A percentile compares a stretch with the other conserved stretches of the same genome.
These are phyloP conservation scores for Aspergillus novoparasiticus DNA, from an alignment of 2,329 filamentous ascomycete species.

Conservation along the genomic window DNA sequence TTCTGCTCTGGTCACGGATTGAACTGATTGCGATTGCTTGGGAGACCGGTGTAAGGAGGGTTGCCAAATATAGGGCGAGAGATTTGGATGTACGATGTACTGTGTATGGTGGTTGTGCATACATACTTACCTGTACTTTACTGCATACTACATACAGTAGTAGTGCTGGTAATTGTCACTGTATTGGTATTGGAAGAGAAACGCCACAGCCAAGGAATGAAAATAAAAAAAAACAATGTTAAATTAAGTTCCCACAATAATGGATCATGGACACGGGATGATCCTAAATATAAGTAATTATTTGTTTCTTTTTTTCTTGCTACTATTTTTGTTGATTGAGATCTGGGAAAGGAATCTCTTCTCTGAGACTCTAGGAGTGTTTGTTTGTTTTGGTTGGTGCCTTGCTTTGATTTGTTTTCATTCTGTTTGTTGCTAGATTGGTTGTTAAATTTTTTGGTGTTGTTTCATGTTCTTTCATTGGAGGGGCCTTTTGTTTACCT, in stretches of 20 bases:
- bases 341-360: neutral
- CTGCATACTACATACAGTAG: too few species aligned
- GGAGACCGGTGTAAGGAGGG: neutral
- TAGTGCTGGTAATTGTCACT: neutral
- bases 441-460: neutral
- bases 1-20: neutral
- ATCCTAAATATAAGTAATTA: constrained; percentile 9
- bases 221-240: neutral
- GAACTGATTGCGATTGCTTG: neutral
- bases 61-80: neutral
- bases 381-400: neutral
- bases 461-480: constrained; percentile 1
- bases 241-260: constrained; percentile 3
- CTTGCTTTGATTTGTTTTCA: neutral
- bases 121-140: neutral
- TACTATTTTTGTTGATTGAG: constrained; percentile 1
- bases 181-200: neutral
- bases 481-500: neutral
- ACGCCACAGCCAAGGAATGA: neutral
- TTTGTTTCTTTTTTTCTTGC: neutral
- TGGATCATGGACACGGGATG: constrained; percentile 8
- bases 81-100: neutral
- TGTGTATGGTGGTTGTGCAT: too few species aligned
- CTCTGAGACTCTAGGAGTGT: neutral
- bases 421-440: too few species aligned